Percentiles rank a stretch among this genome's conserved stretches.
Evolutionary conservation across 2,329 filamentous ascomycete species (phyloP).

Genomic region (Scytalidium sp.): DNA sequence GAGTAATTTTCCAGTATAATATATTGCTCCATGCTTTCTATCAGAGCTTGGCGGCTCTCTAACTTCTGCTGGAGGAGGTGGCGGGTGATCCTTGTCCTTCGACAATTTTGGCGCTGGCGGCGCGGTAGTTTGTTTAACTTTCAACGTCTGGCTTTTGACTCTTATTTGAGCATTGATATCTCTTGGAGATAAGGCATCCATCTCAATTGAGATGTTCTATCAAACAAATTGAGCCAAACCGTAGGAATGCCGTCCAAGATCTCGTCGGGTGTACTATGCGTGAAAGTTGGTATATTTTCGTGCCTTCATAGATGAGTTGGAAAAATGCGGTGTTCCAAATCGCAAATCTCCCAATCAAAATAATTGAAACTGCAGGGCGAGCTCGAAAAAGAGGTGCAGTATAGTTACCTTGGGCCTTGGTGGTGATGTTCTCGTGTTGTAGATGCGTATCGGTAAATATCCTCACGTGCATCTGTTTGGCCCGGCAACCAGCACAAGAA

Average conservation of each 20-base stretch:
- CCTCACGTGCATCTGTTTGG: not conserved
- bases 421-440: not conserved
- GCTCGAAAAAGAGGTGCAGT: not conserved
- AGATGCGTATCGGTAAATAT: not conserved
- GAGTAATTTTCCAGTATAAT: constrained; percentile 70
- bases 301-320: not conserved
- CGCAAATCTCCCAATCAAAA: not conserved
- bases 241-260: not conserved
- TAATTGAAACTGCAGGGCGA: not conserved
- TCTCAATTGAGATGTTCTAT: constrained; percentile 38
- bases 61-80: constrained; percentile 59
- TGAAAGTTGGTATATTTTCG: not conserved
- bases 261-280: not conserved
- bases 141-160: constrained; percentile 34
- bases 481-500: not conserved
- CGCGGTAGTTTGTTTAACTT: constrained; percentile 38
- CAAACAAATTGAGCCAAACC: not conserved
- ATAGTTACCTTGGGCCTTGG: not conserved
- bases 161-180: constrained; percentile 60
- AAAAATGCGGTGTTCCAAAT: not conserved
- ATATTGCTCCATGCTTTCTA: constrained; percentile 66
- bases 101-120: constrained; percentile 42
- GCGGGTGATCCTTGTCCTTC: constrained; percentile 62
- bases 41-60: constrained; percentile 64
- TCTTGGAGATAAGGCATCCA: constrained; percentile 63